Base-by-base conservation (phyloP, 176 grass and related monocot species). In the Cocos nucifera region DNA sequence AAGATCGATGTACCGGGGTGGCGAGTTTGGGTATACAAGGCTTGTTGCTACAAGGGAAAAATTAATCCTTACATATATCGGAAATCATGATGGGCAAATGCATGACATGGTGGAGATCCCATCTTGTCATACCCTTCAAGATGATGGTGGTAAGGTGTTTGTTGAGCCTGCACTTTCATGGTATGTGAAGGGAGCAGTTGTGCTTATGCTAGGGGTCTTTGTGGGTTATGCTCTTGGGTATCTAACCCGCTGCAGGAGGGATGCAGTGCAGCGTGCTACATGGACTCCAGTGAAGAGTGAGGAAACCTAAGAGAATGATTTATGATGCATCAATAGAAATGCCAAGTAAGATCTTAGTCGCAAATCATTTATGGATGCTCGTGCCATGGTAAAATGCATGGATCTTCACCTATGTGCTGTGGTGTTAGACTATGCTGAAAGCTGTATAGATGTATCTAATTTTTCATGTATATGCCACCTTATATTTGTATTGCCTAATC, bases 71-170 rank as follows among this genome's bases (percentile, higher is more conserved):
- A 69, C 35, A 3, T 97, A 97, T 19, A 59, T 91, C 14, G 93
- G 93, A 17, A 97, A 97, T 66, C 93, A 97, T 70, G 93, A 97
- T 56, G 93, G 93, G 7, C 78, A 86, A 72, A 69, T 88, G 51
- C 93, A 97, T 73, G 93, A 97, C 73, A 66, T 64, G n/a, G 55
- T 97, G 51, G 87, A 97, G 59, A 97, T 91, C 63, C 78, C 88
- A 61, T 91, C 81, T 64, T 78, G 66, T 6, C 63, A 65, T 35
- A 4, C 32, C 6, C 7, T 35, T 8, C 0, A 35, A 35, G 7
- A 27, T 7, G 17, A n/a, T 70, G 28, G 57, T 22, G 50, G 58
- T 3, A 15, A 10, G 9, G 65, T 61, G 20, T 50, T 49, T 62
- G 53, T 22, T 19, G 54, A 5, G 30, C 62, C 76, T 49, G 18